A percentile compares a stretch with the other conserved stretches of the same genome.
Conservation (phyloP, 306 rosid genomes). For the Vigna nakashimae region DNA sequence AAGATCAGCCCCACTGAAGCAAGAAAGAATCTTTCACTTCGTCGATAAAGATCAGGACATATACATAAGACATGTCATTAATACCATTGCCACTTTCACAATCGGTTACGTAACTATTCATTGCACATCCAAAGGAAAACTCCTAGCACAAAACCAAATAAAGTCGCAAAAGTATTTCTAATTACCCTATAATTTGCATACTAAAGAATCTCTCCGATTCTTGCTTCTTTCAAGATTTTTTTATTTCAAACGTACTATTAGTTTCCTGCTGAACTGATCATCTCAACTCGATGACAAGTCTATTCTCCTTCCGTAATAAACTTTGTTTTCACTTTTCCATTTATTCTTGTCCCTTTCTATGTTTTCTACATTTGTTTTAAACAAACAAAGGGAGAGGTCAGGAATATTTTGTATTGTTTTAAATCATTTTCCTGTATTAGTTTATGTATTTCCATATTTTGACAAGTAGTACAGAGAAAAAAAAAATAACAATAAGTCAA, state of each 20-base stretch:
- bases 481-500: constrained; percentile 5
- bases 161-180: constrained; percentile 24
- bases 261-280: constrained; percentile 25
- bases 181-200: background rate
- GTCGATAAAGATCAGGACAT: constrained; percentile 18
- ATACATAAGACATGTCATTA: constrained; percentile 15
- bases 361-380: constrained; percentile 10
- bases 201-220: constrained; percentile 11
- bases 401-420: background rate
- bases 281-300: constrained; percentile 24
- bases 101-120: background rate
- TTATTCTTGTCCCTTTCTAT: background rate
- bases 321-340: constrained; percentile 31
- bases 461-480: background rate
- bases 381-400: constrained; percentile 10
- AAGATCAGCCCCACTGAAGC: constrained; percentile 26
- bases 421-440: background rate
- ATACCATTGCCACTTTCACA: constrained; percentile 14
- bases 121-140: constrained; percentile 28
- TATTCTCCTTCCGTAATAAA: constrained; percentile 21
- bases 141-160: constrained; percentile 25
- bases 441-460: constrained; percentile 24
- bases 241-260: background rate
- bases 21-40: constrained; percentile 9
- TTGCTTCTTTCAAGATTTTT: constrained; percentile 32